Percentiles rank a stretch among this genome's conserved stretches.
Evolutionary conservation across 2,329 filamentous ascomycete species (phyloP).

Genomic region (Hypoxylon sp.): DNA sequence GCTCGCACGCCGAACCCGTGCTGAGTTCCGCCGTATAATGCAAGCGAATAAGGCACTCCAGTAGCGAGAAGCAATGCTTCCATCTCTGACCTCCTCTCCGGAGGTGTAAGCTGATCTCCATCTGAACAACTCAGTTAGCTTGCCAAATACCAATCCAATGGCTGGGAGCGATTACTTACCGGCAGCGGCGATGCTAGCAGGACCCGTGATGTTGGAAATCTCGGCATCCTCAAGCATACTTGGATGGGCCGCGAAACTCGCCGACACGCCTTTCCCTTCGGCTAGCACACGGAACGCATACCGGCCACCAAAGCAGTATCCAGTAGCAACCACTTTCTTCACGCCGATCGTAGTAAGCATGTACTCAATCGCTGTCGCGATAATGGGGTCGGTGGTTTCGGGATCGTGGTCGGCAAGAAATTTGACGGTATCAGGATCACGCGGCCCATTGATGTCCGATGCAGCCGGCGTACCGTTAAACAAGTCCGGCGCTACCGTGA

Average conservation of each 20-base stretch:
- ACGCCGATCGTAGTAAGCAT: conserved; percentile 58
- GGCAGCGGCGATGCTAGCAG: conserved; percentile 69
- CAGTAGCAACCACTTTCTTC: conserved; percentile 63
- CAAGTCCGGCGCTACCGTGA: conserved; percentile 48
- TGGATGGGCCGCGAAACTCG: conserved; percentile 71
- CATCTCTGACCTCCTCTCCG: conserved; percentile 61
- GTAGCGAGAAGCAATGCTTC: conserved; percentile 67
- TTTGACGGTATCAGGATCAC: conserved; percentile 36
- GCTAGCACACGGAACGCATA: conserved; percentile 63
- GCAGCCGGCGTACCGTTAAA: conserved; percentile 48
- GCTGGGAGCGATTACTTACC: conserved; percentile 49
- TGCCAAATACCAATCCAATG: background rate
- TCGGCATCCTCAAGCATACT: conserved; percentile 68
- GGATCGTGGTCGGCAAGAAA: conserved; percentile 51
- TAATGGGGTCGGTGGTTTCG: conserved; percentile 55
- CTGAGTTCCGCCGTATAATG: conserved; percentile 71
- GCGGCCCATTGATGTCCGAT: conserved; percentile 42
- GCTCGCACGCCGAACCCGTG: conserved; percentile 80
- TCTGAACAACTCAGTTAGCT: conserved; percentile 49
- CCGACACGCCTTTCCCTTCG: conserved; percentile 62
- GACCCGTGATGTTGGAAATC: conserved; percentile 63
- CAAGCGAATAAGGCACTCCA: conserved; percentile 70
- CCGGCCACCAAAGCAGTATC: conserved; percentile 73
- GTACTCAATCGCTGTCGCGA: conserved; percentile 56
- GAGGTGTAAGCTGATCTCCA: conserved; percentile 66